Percentiles rank a stretch among this genome's conserved stretches.
These are phyloP conservation scores for Chlorella variabilis DNA, from an alignment of 163 green algal genomes.

Conservation along the genomic window DNA sequence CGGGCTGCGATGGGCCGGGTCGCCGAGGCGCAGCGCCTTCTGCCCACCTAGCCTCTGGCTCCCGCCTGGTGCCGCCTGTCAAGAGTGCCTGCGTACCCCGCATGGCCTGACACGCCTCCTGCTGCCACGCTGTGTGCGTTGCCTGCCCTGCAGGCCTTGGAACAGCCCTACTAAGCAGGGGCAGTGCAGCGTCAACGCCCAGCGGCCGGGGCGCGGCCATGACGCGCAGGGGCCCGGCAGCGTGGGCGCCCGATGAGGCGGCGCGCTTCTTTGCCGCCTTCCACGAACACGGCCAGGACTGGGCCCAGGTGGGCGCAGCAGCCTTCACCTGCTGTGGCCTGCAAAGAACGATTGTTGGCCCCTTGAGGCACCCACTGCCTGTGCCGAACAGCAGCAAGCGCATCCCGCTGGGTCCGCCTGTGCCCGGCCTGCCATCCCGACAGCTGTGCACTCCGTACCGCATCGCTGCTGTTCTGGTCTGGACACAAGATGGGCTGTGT, in stretches of 20 bases:
- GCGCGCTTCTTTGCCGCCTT: conserved; percentile 41
- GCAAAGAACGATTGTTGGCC: too few species aligned
- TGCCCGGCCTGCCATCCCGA: too few species aligned
- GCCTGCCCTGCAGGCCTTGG: background rate
- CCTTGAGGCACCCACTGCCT: too few species aligned
- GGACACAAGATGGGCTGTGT: too few species aligned
- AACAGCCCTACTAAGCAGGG: background rate
- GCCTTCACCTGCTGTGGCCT: too few species aligned
- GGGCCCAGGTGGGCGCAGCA: conserved; percentile 24
- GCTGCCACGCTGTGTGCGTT: background rate
- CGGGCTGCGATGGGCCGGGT: too few species aligned
- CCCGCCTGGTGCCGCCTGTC: conserved; percentile 14
- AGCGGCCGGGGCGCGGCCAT: background rate
- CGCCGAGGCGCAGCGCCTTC: too few species aligned
- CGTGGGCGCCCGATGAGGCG: conserved; percentile 35
- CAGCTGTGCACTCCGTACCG: too few species aligned
- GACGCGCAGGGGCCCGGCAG: background rate
- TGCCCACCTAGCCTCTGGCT: too few species aligned
- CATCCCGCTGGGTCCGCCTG: too few species aligned
- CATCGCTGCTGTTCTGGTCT: too few species aligned
- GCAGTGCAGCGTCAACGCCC: background rate
- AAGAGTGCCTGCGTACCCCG: background rate
- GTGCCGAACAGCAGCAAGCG: too few species aligned
- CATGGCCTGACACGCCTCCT: background rate
- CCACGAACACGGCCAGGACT: conserved; percentile 42